Evolutionary conservation across 2,329 filamentous ascomycete genomes (phyloP), one percentile per base, ranked within the genome.

Genomic region (Fonsecaea erecta): DNA sequence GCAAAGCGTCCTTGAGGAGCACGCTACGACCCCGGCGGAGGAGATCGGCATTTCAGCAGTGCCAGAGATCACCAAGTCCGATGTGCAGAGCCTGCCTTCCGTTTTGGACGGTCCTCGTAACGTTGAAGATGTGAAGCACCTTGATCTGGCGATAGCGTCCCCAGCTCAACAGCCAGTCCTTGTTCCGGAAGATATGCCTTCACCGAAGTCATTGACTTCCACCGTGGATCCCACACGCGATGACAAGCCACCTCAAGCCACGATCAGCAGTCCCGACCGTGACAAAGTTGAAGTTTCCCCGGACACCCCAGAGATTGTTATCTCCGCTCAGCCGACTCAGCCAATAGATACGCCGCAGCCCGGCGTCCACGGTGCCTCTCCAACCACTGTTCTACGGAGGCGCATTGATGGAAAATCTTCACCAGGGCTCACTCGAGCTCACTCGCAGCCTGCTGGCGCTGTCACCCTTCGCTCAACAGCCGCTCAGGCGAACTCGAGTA

Each of bases 1-100:
- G 30, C 83, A 84, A 6, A 88, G 87, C 8, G 87, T 89, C 2
- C 84, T 90, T 14, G 85, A 90, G 72, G 86, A 89, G 72, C 84
- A 90, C 70, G 80, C 82, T 3, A 78, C 75, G 14, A 52, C 60
- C 32, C 52, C 68, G 3, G 37, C 65, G 2, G 53, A 66, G 14
- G 64, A 67, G 28, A 43, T 46, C 12, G 26, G 40, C 3, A 30
- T 58, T 14, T 40, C 55, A 21, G 46, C 56, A 30, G 43, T 53
- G 16, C 28, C 63, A 18, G 64, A 65, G 56, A 18, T 67, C 8
- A 69, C 60, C 26, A 62, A 60, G 11, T 63, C 60, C 5, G 70
- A 71, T 51, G 54, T 71, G 11, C 48, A 68, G 14, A 62, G 40
- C 51, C 62, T 69, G 12, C 66, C 70, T 35, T 66, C 69, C 14